Evolutionary conservation across 2,329 filamentous ascomycete genomes (phyloP), one percentile per base, ranked within the genome.

Genomic region (Rugonectria rugulosa): DNA sequence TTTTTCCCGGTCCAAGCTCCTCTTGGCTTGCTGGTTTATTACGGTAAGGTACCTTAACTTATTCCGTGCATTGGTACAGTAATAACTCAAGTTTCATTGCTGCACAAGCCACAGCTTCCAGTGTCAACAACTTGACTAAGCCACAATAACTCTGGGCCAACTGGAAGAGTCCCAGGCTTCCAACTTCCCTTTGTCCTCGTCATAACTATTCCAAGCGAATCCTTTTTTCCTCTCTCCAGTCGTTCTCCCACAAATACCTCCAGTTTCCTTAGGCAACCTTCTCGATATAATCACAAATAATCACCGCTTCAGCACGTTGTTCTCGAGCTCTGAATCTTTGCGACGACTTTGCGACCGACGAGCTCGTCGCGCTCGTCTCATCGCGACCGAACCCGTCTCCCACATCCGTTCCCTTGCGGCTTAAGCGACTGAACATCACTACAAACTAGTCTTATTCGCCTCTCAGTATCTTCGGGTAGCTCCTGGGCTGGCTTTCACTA

Each of bases 151-250:
- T 32, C 10, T 14, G n/a, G n/a, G 29, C 29, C n/a, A 32, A 32
- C 7, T 32, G 12, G 11, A 19, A 32, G 29, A 14, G 11, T 32
- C 10, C 29, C 29, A 32, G 10, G n/a, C 29, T 14, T 32, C 64
- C 64, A 67, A 64, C 23, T 11, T 36, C 21, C 31, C 53, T 42
- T 49, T 34, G 37, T 52, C 63, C 63, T 67, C 67, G 65, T 67
- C 64, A 64, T 63, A 59, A n/a, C 61, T 66, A 63, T 67, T 67
- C 57, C 49, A 49, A 66, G 52, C 23, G 20, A 43, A 34, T 21
- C 24, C 24, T 14, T n/a, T 31, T 23, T 57, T 42, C 40, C 29
- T 29, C 19, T 15, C 31, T 43, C 31, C 20, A 11, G 24, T 57
- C 58, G 53, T 14, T 5, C 43, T 57, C 42, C 53, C 53, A 46